Conservation (phyloP, 75 land plant species). For the Pinus taeda region DNA sequence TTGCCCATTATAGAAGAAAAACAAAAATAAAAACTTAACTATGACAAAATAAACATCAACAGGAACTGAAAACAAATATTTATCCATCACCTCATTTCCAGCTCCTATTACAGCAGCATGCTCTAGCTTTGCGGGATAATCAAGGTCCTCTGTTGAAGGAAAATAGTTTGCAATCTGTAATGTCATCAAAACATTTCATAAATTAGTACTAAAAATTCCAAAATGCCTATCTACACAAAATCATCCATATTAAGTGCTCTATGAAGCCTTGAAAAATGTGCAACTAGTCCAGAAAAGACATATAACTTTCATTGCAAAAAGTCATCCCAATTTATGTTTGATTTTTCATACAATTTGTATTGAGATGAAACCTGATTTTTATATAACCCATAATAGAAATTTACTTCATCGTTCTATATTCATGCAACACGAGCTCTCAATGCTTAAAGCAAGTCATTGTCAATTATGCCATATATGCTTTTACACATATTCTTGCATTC, state of each 20-base stretch:
- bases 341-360: neutral
- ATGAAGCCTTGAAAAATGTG: neutral
- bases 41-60: neutral
- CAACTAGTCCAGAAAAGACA: neutral
- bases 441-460: neutral
- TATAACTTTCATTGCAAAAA: neutral
- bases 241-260: too few relatives aligned
- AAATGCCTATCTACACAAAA: too few relatives aligned
- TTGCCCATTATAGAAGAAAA: neutral
- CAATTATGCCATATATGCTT: neutral
- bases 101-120: conserved; percentile 28
- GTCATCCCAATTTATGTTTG: neutral
- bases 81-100: conserved; percentile 22
- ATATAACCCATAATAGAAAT: neutral
- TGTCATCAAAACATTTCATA: too few relatives aligned
- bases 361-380: neutral
- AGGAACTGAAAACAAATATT: neutral
- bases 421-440: neutral
- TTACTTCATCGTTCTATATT: neutral
- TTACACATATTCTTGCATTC: too few relatives aligned
- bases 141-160: conserved; percentile 79
- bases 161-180: conserved; percentile 84
- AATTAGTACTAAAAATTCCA: too few relatives aligned
- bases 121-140: conserved; percentile 94
- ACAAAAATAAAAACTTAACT: neutral